Evolutionary conservation across 2,329 filamentous ascomycete species (phyloP).

Genomic region (Emergomyces pasteurianus): DNA sequence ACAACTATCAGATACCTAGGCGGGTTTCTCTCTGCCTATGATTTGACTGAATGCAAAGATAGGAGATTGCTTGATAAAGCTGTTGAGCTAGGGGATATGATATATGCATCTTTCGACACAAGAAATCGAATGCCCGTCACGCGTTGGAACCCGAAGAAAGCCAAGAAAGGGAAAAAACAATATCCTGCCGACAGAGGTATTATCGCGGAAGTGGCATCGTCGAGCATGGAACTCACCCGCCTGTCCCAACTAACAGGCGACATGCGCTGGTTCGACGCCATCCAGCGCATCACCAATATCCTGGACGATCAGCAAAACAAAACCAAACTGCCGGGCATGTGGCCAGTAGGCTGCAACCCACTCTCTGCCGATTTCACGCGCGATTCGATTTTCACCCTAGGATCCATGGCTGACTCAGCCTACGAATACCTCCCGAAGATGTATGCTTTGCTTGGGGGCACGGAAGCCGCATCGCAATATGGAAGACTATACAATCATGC

Average conservation of each 20-base stretch:
- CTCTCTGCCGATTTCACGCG: not conserved
- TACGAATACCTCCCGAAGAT: slow-evolving; percentile 52
- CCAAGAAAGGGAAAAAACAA: slow-evolving; percentile 39
- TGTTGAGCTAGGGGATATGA: slow-evolving; percentile 42
- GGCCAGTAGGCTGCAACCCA: slow-evolving; percentile 19
- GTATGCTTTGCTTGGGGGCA: slow-evolving; percentile 64
- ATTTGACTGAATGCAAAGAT: slow-evolving; percentile 47
- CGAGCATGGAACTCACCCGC: slow-evolving; percentile 32
- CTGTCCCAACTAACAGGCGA: slow-evolving; percentile 29
- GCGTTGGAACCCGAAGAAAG: slow-evolving; percentile 21
- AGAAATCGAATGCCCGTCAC: slow-evolving; percentile 17
- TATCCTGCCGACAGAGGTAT: slow-evolving; percentile 52
- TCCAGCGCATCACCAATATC: slow-evolving; percentile 24
- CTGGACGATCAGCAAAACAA: slow-evolving; percentile 23
- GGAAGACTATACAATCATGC: slow-evolving; percentile 57
- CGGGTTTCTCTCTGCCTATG: slow-evolving; percentile 42
- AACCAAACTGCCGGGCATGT: slow-evolving; percentile 29
- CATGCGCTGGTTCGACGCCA: slow-evolving; percentile 26
- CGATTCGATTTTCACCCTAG: slow-evolving; percentile 32
- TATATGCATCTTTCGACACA: slow-evolving; percentile 35
- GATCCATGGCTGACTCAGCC: slow-evolving; percentile 44
- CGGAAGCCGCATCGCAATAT: slow-evolving; percentile 43
- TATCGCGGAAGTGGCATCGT: slow-evolving; percentile 27
- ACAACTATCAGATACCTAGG: slow-evolving; percentile 44
- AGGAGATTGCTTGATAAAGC: slow-evolving; percentile 40